Conservation (phyloP, 306 rosid species). For the Medicago lupulina region DNA sequence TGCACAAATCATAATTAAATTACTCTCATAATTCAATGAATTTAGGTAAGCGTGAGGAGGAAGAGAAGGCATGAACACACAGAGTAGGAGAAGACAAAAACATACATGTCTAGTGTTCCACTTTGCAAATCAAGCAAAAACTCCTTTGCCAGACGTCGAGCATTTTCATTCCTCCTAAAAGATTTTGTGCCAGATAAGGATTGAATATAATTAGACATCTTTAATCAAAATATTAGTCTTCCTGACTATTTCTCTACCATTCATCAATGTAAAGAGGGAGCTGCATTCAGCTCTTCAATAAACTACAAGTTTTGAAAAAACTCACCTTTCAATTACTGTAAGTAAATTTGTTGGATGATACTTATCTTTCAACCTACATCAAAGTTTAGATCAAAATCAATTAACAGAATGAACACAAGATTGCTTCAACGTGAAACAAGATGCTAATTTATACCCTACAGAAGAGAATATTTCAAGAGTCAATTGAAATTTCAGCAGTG, state of each 20-base stretch:
- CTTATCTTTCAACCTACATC: conserved; percentile 88
- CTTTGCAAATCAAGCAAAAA: conserved; percentile 92
- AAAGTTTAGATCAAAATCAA: conserved; percentile 26
- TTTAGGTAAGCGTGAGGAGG: conserved; percentile 18
- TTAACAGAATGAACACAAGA: conserved; percentile 39
- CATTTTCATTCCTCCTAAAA: conserved; percentile 94
- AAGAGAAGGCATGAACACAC: background rate
- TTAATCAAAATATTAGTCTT: conserved; percentile 26
- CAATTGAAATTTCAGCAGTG: conserved; percentile 22
- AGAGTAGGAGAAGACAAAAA: conserved; percentile 18
- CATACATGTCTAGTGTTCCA: conserved; percentile 88
- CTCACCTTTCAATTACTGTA: conserved; percentile 87
- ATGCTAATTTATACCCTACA: conserved; percentile 19
- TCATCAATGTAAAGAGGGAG: conserved; percentile 28
- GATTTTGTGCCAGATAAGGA: conserved; percentile 32
- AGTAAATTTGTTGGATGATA: conserved; percentile 96
- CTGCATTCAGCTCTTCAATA: conserved; percentile 14
- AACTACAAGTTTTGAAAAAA: conserved; percentile 24
- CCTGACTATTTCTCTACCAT: conserved; percentile 7
- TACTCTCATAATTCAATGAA: conserved; percentile 25
- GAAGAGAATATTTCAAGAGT: conserved; percentile 18
- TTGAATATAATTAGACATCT: conserved; percentile 26
- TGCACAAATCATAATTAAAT: conserved; percentile 41
- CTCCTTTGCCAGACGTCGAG: conserved; percentile 80
- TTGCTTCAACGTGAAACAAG: conserved; percentile 46